These are phyloP conservation scores for Nitzschia palea DNA, from an alignment of 108 stramenopile species.

Conservation along the genomic window DNA sequence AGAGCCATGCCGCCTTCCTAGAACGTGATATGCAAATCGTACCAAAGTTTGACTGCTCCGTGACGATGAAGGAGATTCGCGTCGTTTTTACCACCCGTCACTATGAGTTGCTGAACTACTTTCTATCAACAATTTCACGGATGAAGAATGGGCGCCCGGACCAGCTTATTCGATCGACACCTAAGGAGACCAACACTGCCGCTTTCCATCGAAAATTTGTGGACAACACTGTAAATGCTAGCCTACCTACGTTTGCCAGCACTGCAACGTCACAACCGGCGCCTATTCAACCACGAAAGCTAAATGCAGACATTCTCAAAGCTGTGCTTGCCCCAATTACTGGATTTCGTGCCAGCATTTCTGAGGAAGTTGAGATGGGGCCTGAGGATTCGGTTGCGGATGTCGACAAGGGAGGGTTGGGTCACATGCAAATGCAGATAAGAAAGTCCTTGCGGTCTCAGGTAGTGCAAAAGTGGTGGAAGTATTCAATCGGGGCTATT, in stretches of 20 bases:
- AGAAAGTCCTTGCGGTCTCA: constrained; percentile 18
- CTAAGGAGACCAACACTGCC: constrained; percentile 31
- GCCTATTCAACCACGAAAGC: not conserved
- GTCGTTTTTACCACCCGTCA: constrained; percentile 59
- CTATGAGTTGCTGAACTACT: constrained; percentile 50
- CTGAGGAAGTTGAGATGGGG: not conserved
- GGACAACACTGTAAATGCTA: not conserved
- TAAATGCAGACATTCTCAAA: not conserved
- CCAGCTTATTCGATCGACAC: constrained; percentile 44
- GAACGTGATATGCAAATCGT: constrained; percentile 3
- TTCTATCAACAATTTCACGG: constrained; percentile 43
- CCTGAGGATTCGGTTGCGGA: not conserved
- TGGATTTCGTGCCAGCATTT: not conserved
- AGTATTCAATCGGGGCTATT: constrained; percentile 50
- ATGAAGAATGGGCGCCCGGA: constrained; percentile 67
- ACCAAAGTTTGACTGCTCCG: constrained; percentile 38
- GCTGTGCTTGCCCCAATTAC: constrained; percentile 13
- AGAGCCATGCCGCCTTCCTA: constrained; percentile 12
- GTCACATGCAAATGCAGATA: too few relatives aligned
- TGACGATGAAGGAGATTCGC: constrained; percentile 52
- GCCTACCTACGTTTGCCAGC: not conserved
- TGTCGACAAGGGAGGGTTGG: too few relatives aligned
- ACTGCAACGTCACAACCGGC: not conserved
- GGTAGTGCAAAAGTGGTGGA: constrained; percentile 69
- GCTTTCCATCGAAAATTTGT: constrained; percentile 5